phyloP scores from a whole-genome alignment of 2,329 filamentous ascomycete genomes.

The Aspergillus latus region DNA sequence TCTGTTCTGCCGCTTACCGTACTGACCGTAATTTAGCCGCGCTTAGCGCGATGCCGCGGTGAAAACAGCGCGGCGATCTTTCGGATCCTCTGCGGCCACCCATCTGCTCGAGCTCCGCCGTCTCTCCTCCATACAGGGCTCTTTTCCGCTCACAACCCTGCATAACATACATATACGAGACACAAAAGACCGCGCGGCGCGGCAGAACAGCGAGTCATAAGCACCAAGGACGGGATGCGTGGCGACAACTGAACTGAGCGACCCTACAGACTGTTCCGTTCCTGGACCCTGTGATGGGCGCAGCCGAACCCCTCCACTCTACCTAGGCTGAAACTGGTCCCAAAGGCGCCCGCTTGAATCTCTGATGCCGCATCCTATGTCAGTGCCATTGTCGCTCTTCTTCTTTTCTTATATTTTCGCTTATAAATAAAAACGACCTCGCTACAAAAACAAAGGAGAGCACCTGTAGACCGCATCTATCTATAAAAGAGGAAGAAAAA shows the following conservation, averaged over 20 bases:
- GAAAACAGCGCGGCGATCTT: slow-evolving; percentile 19
- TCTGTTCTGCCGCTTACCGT: slow-evolving; percentile 12
- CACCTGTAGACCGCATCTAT: slow-evolving; percentile 3
- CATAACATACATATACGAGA: slow-evolving; percentile 8
- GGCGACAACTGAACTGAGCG: slow-evolving; percentile 11
- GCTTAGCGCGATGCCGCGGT: slow-evolving; percentile 24
- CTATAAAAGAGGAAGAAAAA: not conserved
- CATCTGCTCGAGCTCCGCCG: not conserved
- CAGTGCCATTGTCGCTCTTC: not conserved
- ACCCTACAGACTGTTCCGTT: slow-evolving; percentile 10
- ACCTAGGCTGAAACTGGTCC: not conserved
- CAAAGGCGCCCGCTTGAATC: not conserved
- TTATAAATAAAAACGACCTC: not conserved
- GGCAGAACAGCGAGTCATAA: slow-evolving; percentile 7
- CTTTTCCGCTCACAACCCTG: slow-evolving; percentile 7
- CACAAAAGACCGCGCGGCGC: not conserved
- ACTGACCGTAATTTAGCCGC: slow-evolving; percentile 27
- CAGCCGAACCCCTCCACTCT: slow-evolving; percentile 21
- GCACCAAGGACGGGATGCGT: slow-evolving; percentile 16
- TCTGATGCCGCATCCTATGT: not conserved
- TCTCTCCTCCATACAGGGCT: slow-evolving; percentile 4
- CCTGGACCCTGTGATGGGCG: slow-evolving; percentile 21
- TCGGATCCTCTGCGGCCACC: slow-evolving; percentile 20
- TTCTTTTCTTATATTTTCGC: not conserved
- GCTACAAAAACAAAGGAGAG: not conserved